A percentile compares a stretch with the other conserved stretches of the same genome.
Evolutionary conservation across 2,329 filamentous ascomycete genomes (phyloP).

Genomic region (Gnomoniopsis sp.): DNA sequence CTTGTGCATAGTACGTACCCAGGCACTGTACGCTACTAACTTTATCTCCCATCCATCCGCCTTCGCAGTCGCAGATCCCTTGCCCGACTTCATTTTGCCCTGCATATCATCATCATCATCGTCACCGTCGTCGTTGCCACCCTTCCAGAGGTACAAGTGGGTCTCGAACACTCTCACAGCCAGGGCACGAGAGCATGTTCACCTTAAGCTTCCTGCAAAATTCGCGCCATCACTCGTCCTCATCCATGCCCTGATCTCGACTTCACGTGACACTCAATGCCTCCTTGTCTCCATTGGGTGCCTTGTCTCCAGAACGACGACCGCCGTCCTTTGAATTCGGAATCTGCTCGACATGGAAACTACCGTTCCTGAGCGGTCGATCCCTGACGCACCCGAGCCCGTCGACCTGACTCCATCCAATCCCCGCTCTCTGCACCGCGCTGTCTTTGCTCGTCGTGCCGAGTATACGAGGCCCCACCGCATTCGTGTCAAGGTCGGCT

Average conservation of each 20-base stretch:
- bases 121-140: background rate
- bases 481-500: slow-evolving; percentile 83
- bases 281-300: background rate
- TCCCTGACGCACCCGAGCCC: slow-evolving; percentile 14
- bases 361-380: background rate
- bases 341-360: slow-evolving; percentile 3
- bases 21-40: too few species aligned
- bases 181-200: background rate
- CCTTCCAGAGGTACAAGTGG: background rate
- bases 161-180: background rate
- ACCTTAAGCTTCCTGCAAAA: background rate
- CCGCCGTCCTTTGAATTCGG: background rate
- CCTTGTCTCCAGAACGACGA: background rate
- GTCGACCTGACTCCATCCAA: slow-evolving; percentile 30
- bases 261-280: background rate
- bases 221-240: too few species aligned
- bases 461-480: slow-evolving; percentile 76
- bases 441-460: slow-evolving; percentile 67
- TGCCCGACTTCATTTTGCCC: too few species aligned
- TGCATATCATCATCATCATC: too few species aligned
- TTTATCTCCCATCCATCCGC: too few species aligned
- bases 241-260: background rate
- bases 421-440: slow-evolving; percentile 58
- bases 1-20: too few species aligned
- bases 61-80: too few species aligned